Evolutionary conservation across 495 filamentous ascomycete genomes (phyloP), one percentile per base, ranked within the genome.

Genomic region (Ramalina intermedia): DNA sequence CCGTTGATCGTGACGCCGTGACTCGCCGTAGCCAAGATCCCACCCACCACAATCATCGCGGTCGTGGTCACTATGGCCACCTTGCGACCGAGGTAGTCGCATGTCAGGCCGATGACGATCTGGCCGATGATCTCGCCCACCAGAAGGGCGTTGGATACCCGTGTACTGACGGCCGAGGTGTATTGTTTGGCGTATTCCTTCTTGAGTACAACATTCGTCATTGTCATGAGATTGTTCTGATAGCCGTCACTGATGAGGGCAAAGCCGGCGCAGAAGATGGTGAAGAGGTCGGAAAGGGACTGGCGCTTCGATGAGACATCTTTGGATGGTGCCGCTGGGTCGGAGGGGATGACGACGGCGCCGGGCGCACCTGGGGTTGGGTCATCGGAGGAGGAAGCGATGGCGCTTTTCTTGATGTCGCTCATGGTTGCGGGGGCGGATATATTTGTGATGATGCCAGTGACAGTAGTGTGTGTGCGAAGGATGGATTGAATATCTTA

Each of bases 171-270:
- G 8, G 53, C 46, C 5, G 64, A 55, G 1, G 70, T 72, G 33
- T 70, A 73, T 29, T 72, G 44, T 42, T 66, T 64, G 13, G 64
- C 63, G 40, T 74, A 73, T 50, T 72, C 61, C 16, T 63, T 62
- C 24, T 65, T 67, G 52, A 74, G 58, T 8, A 75, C 54, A 24
- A 75, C 71, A 53, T 74, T 74, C 9, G 63, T 64, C 69, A 72
- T 74, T 5, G 71, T 74, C 70, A 74, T 75, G n/a, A 72, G 51
- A 37, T 68, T 72, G 43, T 73, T 74, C 44, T 74, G 70, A 46
- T 74, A 74, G 43, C 71, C 71, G 66, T 74, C 71, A 16, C 68
- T 72, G 47, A 75, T 69, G 17, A 74, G 56, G 7, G 71, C 71
- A 48, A 65, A 68, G n/a, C 71, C 71, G 21, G 66, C 61, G 33